These are phyloP conservation scores for Phialocephala sp. DNA, from an alignment of 2,329 filamentous ascomycete genomes.

Conservation along the genomic window DNA sequence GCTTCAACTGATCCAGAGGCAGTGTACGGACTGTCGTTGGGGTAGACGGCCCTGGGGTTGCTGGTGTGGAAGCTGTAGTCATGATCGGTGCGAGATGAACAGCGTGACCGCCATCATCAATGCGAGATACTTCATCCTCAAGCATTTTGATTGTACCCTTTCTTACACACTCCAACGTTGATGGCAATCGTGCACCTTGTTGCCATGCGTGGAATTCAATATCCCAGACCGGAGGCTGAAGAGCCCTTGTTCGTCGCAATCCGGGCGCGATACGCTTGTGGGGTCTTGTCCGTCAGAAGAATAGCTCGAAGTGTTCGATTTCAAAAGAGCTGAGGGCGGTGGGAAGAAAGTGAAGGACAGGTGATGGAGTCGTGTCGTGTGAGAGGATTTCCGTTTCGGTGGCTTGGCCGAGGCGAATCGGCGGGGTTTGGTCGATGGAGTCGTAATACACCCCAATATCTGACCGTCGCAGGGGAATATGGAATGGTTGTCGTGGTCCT, in stretches of 20 bases:
- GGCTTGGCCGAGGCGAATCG: background rate
- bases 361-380: background rate
- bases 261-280: background rate
- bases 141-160: slow-evolving; percentile 12
- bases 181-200: background rate
- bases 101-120: slow-evolving; percentile 32
- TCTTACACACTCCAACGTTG: slow-evolving; percentile 7
- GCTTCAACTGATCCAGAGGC: slow-evolving; percentile 36
- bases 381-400: background rate
- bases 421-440: background rate
- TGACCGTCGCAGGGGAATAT: background rate
- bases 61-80: slow-evolving; percentile 42
- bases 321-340: background rate
- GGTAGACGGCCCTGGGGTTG: slow-evolving; percentile 42
- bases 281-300: background rate
- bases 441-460: background rate
- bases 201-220: slow-evolving; percentile 14
- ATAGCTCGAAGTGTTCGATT: background rate
- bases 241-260: background rate
- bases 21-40: slow-evolving; percentile 37
- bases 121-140: slow-evolving; percentile 17
- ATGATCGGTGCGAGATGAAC: slow-evolving; percentile 33
- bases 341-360: background rate
- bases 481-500: background rate
- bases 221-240: background rate